phyloP scores from a whole-genome alignment of 805 yeast genomes.

The Lachancea sp. region DNA sequence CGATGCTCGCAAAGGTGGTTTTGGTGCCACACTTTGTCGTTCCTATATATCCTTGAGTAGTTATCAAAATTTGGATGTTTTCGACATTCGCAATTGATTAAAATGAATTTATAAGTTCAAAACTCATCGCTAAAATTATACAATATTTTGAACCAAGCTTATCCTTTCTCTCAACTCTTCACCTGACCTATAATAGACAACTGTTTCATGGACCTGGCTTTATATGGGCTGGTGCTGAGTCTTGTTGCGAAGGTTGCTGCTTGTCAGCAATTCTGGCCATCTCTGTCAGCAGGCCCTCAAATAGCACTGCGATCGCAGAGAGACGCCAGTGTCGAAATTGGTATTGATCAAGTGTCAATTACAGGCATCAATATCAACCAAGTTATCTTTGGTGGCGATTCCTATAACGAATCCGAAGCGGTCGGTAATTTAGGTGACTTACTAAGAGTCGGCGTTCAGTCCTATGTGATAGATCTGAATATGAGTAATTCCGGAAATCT shows the following conservation, averaged over 20 bases:
- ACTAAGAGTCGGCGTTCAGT: constrained; percentile 41
- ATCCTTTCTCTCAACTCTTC: too few relatives aligned
- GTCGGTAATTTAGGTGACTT: constrained; percentile 28
- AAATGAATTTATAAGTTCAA: too few relatives aligned
- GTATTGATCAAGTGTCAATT: constrained; percentile 36
- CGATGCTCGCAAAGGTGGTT: background rate
- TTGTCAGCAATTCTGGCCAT: constrained; percentile 28
- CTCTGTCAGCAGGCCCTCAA: constrained; percentile 27
- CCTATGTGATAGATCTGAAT: constrained; percentile 49
- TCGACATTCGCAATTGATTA: background rate
- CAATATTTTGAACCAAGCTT: too few relatives aligned
- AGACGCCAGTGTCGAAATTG: constrained; percentile 37
- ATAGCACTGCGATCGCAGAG: constrained; percentile 42
- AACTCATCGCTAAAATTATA: background rate
- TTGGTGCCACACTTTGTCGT: too few relatives aligned
- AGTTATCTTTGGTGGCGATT: constrained; percentile 24
- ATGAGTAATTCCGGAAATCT: constrained; percentile 41
- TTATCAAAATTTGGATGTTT: too few relatives aligned
- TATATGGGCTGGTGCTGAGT: background rate
- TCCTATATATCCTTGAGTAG: too few relatives aligned
- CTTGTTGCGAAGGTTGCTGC: background rate
- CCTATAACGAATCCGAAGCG: constrained; percentile 32
- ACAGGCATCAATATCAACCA: constrained; percentile 37
- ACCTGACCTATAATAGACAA: too few relatives aligned
- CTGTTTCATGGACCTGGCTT: constrained; percentile 2